phyloP scores from a whole-genome alignment of 148 eudicot genomes.

The Chenopodium suecicum region DNA sequence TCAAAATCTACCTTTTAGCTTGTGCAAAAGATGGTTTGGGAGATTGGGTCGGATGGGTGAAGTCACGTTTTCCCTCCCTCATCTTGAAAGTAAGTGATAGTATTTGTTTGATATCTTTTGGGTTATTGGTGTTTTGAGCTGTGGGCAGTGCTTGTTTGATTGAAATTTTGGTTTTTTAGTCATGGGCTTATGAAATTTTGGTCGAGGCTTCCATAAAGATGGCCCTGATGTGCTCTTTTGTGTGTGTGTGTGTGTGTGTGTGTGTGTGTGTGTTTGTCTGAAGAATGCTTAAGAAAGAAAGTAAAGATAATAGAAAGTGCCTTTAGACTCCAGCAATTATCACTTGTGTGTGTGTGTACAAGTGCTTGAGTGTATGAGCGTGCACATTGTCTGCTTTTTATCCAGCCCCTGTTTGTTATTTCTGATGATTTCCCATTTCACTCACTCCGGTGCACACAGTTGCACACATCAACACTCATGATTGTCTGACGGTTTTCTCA shows the following conservation, averaged over 20 bases:
- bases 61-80: conserved; percentile 55
- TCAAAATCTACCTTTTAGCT: conserved; percentile 47
- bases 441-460: background rate
- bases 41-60: conserved; percentile 61
- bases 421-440: background rate
- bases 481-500: background rate
- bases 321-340: background rate
- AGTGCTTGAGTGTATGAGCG: background rate
- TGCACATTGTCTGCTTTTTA: background rate
- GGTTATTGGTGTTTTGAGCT: background rate
- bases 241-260: too few species aligned
- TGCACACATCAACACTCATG: background rate
- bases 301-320: background rate
- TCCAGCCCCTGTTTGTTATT: background rate
- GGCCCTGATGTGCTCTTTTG: background rate
- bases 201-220: background rate
- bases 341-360: background rate
- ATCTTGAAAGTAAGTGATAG: conserved; percentile 40
- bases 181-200: background rate
- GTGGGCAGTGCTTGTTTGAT: background rate
- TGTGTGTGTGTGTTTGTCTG: too few species aligned
- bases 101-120: background rate
- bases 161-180: background rate
- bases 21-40: conserved; percentile 36
- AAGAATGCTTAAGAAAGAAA: background rate